Percentiles rank a stretch among this genome's conserved stretches.
Conservation (phyloP, 2,329 filamentous ascomycete genomes). For the Aspergillus aculeatus region DNA sequence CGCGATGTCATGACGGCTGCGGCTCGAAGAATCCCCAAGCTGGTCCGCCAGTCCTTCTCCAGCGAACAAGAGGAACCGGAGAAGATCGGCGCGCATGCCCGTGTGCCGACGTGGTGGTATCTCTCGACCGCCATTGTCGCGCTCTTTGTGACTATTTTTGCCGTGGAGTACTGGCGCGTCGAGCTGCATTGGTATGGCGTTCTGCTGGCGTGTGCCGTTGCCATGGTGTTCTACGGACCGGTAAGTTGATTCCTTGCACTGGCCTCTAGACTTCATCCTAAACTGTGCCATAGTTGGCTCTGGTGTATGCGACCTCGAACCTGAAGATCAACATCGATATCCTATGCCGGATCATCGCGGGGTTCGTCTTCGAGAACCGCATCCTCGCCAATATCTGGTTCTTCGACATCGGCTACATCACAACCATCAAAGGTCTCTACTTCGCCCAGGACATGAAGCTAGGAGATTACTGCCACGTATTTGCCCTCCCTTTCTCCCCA, state of each 20-base stretch:
- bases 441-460: conserved; percentile 32
- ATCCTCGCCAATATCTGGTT: conserved; percentile 35
- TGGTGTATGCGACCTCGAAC: conserved; percentile 28
- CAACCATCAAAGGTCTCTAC: conserved; percentile 27
- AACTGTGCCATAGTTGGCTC: conserved; percentile 16
- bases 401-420: conserved; percentile 27
- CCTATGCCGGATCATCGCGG: conserved; percentile 30
- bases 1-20: conserved; percentile 18
- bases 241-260: conserved; percentile 13
- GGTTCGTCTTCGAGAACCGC: conserved; percentile 32
- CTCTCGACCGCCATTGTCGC: conserved; percentile 14
- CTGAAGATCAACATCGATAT: conserved; percentile 31
- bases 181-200: conserved; percentile 29
- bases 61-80: not conserved
- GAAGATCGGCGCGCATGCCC: conserved; percentile 3
- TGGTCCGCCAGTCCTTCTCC: not conserved
- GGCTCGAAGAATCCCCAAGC: not conserved
- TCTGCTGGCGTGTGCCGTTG: conserved; percentile 23
- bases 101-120: conserved; percentile 28
- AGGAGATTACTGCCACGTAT: conserved; percentile 25
- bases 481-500: not conserved
- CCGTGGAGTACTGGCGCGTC: conserved; percentile 26
- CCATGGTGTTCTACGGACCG: conserved; percentile 24
- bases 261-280: not conserved
- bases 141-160: conserved; percentile 25